Evolutionary conservation across 169 alveolate species (phyloP).

Genomic region (Cryptosporidium xiaoi): DNA sequence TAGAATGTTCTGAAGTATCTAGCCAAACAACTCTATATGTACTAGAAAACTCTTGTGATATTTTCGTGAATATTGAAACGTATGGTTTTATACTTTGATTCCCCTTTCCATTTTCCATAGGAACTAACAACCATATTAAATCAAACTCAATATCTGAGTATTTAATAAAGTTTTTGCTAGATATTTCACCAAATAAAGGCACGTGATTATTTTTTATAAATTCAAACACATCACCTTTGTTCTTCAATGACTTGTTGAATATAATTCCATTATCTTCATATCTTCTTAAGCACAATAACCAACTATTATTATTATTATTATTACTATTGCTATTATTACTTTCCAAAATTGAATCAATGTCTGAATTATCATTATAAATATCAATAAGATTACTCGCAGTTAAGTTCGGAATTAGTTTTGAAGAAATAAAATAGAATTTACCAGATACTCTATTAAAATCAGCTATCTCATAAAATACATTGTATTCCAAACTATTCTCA

Average conservation of each 20-base stretch:
- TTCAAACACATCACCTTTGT: constrained; percentile 9
- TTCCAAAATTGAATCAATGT: background rate
- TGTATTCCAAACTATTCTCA: background rate
- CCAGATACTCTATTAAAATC: constrained; percentile 64
- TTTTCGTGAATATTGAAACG: constrained; percentile 12
- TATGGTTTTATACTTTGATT: constrained; percentile 59
- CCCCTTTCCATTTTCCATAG: constrained; percentile 70
- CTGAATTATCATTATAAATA: background rate
- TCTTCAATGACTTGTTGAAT: background rate
- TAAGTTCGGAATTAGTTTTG: background rate
- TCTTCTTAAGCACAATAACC: constrained; percentile 54
- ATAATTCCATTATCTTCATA: constrained; percentile 28
- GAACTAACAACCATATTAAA: constrained; percentile 63
- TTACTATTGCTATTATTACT: background rate
- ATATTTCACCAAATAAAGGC: constrained; percentile 69
- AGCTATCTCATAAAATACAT: constrained; percentile 36
- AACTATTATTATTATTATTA: background rate
- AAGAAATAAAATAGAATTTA: constrained; percentile 24
- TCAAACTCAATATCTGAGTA: constrained; percentile 52
- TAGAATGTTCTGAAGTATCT: constrained; percentile 66
- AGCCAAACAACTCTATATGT: constrained; percentile 67
- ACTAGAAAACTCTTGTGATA: constrained; percentile 33
- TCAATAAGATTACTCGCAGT: background rate
- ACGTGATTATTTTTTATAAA: constrained; percentile 29
- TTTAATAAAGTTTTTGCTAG: constrained; percentile 43